Percentiles rank a stretch among this genome's conserved stretches.
Evolutionary conservation across 176 grass and related monocot genomes (phyloP).

Genomic region (Musa acuminata): DNA sequence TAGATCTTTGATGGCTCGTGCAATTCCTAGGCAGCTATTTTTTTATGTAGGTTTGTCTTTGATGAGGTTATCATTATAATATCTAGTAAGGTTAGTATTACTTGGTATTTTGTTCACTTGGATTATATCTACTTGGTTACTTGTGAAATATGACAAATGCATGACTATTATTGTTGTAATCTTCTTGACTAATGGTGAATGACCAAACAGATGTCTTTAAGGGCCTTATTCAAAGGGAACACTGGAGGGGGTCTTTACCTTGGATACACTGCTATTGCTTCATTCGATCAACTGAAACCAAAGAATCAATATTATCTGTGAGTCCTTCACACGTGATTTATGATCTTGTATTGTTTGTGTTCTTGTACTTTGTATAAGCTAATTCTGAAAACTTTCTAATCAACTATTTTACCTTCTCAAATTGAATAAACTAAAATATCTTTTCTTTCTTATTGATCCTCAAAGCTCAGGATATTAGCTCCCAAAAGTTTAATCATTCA

Average conservation of each 20-base stretch:
- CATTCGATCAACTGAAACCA: constrained; percentile 75
- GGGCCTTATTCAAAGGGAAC: constrained; percentile 59
- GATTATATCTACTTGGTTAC: neutral
- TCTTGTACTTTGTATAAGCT: no score
- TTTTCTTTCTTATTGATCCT: no score
- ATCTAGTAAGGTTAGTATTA: neutral
- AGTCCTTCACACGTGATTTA: constrained; percentile 20
- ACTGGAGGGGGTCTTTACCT: constrained; percentile 66
- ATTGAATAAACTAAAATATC: no score
- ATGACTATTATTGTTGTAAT: neutral
- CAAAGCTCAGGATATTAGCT: no score
- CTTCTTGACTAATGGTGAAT: neutral
- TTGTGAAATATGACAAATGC: neutral
- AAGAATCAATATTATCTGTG: constrained; percentile 60
- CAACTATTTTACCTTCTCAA: no score
- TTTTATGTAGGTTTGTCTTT: neutral
- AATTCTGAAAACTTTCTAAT: no score
- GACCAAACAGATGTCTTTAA: constrained; percentile 46
- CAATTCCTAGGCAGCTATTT: neutral
- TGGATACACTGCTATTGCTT: constrained; percentile 94
- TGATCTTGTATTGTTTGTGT: no score
- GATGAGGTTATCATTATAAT: neutral
- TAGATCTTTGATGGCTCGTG: neutral
- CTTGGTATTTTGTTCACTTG: neutral
- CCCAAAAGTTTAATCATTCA: no score